Conservation (phyloP, 1,139 yeast species). For the Zygosaccharomyces sapae region DNA sequence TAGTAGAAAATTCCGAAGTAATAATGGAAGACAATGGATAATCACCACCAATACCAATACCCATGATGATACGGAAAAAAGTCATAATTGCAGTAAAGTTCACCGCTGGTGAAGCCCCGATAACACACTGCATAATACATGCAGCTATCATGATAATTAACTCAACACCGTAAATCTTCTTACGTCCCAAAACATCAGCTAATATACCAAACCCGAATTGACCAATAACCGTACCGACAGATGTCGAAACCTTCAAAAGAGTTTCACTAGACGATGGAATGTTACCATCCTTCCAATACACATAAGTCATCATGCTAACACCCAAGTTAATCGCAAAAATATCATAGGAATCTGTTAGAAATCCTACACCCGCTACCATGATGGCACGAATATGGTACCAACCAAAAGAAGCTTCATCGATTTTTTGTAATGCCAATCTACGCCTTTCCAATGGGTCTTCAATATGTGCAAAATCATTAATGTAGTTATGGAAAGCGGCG, state of each 20-base stretch:
- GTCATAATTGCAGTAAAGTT: constrained; percentile 67
- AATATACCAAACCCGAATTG: constrained; percentile 80
- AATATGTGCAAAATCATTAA: constrained; percentile 78
- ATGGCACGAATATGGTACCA: constrained; percentile 89
- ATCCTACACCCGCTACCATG: constrained; percentile 90
- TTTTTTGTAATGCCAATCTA: constrained; percentile 81
- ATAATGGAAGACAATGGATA: constrained; percentile 94
- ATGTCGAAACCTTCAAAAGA: constrained; percentile 78
- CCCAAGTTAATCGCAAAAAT: constrained; percentile 85
- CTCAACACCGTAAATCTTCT: constrained; percentile 82
- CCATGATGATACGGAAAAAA: constrained; percentile 79
- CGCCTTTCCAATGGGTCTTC: constrained; percentile 87
- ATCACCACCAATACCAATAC: constrained; percentile 99
- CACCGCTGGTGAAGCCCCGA: constrained; percentile 67
- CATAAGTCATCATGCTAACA: constrained; percentile 67
- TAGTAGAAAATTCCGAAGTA: constrained; percentile 82
- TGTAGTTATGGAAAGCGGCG: constrained; percentile 82
- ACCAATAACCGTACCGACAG: constrained; percentile 92
- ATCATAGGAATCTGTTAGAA: constrained; percentile 88
- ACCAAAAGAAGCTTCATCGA: constrained; percentile 77
- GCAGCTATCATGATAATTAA: constrained; percentile 79
- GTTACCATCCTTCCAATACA: constrained; percentile 58
- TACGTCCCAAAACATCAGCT: constrained; percentile 86
- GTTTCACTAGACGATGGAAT: constrained; percentile 67
- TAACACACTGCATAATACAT: constrained; percentile 67